phyloP scores from a whole-genome alignment of 2,329 filamentous ascomycete species.

The Fonsecaea pedrosoi region DNA sequence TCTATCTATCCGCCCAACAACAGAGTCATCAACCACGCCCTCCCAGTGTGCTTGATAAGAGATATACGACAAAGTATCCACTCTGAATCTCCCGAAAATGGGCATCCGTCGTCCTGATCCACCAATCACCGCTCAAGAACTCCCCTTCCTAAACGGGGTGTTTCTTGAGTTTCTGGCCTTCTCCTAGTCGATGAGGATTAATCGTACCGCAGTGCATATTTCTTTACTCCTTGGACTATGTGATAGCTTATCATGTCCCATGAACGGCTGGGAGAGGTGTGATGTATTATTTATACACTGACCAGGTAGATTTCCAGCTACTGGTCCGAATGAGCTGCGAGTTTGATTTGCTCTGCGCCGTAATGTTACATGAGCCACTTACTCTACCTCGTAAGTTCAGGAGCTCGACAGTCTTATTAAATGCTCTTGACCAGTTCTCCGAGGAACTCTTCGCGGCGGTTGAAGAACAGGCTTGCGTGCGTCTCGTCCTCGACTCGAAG shows the following conservation, averaged over 20 bases:
- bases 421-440: constrained; percentile 23
- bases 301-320: not conserved
- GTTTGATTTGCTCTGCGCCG: not conserved
- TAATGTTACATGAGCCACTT: not conserved
- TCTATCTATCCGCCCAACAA: not conserved
- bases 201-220: too few relatives aligned
- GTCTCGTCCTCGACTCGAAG: constrained; percentile 47
- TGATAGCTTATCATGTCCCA: not conserved
- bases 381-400: not conserved
- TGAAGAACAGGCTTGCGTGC: constrained; percentile 38
- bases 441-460: constrained; percentile 16
- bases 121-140: constrained; percentile 1
- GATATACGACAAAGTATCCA: not conserved
- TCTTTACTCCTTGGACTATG: too few relatives aligned
- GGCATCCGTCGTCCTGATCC: not conserved
- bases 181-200: too few relatives aligned
- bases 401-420: not conserved
- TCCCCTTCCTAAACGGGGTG: constrained; percentile 5
- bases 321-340: not conserved
- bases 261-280: not conserved
- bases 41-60: not conserved
- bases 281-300: not conserved
- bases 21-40: not conserved
- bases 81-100: not conserved
- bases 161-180: not conserved